Evolutionary conservation across 2,329 filamentous ascomycete genomes (phyloP).

Genomic region (Plenodomus biglobosus): DNA sequence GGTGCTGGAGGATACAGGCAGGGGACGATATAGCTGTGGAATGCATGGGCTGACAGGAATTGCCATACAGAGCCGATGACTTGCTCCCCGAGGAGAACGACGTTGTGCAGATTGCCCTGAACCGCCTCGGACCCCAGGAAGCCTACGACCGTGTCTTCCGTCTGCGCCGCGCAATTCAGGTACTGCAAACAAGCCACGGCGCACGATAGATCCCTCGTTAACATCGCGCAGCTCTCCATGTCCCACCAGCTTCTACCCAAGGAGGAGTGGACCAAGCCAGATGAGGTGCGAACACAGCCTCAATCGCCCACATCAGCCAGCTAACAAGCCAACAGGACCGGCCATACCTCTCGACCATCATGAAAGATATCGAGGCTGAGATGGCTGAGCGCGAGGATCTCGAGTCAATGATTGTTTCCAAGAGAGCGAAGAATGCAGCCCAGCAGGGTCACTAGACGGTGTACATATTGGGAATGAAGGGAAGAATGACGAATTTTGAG

Average conservation of each 20-base stretch:
- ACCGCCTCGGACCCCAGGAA: constrained; percentile 86
- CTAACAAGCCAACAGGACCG: constrained; percentile 56
- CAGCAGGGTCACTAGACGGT: constrained; percentile 25
- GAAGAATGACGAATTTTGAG: constrained; percentile 10
- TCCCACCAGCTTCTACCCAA: constrained; percentile 66
- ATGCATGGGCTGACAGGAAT: constrained; percentile 34
- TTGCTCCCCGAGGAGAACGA: constrained; percentile 92
- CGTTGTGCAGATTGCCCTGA: constrained; percentile 80
- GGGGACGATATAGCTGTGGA: constrained; percentile 1
- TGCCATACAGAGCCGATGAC: constrained; percentile 76
- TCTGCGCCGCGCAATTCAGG: constrained; percentile 91
- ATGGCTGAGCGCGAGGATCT: constrained; percentile 67
- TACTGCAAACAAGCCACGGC: constrained; percentile 41
- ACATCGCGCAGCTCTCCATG: constrained; percentile 60
- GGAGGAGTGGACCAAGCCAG: constrained; percentile 67
- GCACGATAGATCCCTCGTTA: constrained; percentile 10
- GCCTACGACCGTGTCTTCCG: constrained; percentile 97
- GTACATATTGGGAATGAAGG: constrained; percentile 21
- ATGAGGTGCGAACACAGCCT: constrained; percentile 55
- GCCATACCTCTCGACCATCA: constrained; percentile 67
- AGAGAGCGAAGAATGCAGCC: constrained; percentile 34
- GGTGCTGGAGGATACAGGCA: background rate
- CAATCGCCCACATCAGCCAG: background rate
- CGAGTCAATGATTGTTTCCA: constrained; percentile 64
- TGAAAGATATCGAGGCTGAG: constrained; percentile 69